phyloP scores from a whole-genome alignment of 352 stramenopile genomes.

The Paralagenidium karlingii region DNA sequence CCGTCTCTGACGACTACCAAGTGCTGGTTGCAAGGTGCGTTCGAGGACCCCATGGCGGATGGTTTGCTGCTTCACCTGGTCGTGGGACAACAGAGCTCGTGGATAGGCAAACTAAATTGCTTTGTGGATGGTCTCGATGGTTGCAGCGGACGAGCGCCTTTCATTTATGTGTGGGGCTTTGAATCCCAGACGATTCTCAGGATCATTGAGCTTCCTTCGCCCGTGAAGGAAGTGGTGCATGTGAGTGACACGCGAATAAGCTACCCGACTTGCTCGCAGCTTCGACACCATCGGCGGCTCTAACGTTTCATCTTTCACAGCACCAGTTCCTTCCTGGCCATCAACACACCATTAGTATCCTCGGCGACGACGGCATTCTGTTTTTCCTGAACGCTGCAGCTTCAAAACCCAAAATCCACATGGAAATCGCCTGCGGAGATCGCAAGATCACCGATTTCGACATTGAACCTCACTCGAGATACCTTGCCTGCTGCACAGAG shows the following conservation, averaged over 20 bases:
- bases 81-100: too few species aligned
- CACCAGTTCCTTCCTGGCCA: constrained; percentile 52
- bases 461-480: constrained; percentile 56
- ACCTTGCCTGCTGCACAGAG: constrained; percentile 52
- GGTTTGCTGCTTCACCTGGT: too few species aligned
- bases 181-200: constrained; percentile 74
- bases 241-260: constrained; percentile 13
- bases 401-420: constrained; percentile 53
- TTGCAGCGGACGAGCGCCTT: constrained; percentile 47
- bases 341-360: constrained; percentile 41
- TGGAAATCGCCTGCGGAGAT: constrained; percentile 47
- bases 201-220: constrained; percentile 69
- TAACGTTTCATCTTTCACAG: constrained; percentile 11
- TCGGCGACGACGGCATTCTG: constrained; percentile 47
- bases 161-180: constrained; percentile 77
- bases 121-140: neutral
- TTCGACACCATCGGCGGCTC: too few species aligned
- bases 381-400: constrained; percentile 64
- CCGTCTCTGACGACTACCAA: constrained; percentile 63
- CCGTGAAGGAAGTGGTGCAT: constrained; percentile 46
- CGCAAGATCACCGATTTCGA: constrained; percentile 44
- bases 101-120: too few species aligned
- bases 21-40: constrained; percentile 63
- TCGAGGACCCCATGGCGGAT: neutral
- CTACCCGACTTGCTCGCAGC: neutral